Conservation (phyloP, 805 yeast genomes). For the Ogataea polymorpha region DNA sequence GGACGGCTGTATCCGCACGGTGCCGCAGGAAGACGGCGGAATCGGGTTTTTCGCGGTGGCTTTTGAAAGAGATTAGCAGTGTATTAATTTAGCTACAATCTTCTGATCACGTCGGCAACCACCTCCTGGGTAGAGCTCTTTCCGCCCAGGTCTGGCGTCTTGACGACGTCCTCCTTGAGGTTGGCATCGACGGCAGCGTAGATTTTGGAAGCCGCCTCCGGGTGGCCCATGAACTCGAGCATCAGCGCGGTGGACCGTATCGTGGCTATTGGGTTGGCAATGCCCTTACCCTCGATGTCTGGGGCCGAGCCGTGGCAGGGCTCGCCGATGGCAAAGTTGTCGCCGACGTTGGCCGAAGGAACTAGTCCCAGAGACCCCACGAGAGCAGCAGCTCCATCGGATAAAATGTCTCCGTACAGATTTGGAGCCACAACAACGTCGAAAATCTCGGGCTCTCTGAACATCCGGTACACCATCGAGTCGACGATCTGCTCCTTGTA, state of each 20-base stretch:
- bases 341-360: conserved; percentile 98
- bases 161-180: conserved; percentile 70
- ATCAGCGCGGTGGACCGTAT: conserved; percentile 95
- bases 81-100: conserved; percentile 32
- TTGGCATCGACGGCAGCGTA: conserved; percentile 94
- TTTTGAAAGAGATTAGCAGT: conserved; percentile 53
- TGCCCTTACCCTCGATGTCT: conserved; percentile 93
- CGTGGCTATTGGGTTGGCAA: conserved; percentile 95
- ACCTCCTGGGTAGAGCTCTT: conserved; percentile 82
- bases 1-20: conserved; percentile 81
- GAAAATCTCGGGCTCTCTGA: conserved; percentile 95
- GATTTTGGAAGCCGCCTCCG: conserved; percentile 86
- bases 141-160: conserved; percentile 97
- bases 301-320: conserved; percentile 99
- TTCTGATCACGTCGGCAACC: conserved; percentile 70
- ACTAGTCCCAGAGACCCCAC: conserved; percentile 98
- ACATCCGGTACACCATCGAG: conserved; percentile 98
- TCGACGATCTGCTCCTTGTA: conserved; percentile 97
- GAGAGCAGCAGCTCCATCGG: conserved; percentile 97
- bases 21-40: conserved; percentile 93
- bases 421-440: conserved; percentile 99
- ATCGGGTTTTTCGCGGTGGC: conserved; percentile 97
- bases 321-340: conserved; percentile 93
- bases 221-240: conserved; percentile 94
- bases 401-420: conserved; percentile 93